phyloP scores from a whole-genome alignment of 2,329 filamentous ascomycete genomes.

The Plenodomus lindquistii region DNA sequence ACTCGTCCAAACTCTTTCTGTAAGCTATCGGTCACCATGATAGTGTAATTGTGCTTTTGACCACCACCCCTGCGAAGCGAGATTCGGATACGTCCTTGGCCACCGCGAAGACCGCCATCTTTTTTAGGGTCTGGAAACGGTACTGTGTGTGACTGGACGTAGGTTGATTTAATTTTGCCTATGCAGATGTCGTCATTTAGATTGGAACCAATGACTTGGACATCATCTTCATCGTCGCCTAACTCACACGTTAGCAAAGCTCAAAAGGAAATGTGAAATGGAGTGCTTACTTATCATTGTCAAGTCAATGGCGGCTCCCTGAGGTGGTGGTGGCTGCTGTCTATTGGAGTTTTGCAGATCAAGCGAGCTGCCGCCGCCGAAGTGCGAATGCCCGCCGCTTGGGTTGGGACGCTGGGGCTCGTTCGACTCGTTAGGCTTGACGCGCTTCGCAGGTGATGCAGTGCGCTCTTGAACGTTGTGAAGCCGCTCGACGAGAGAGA shows the following conservation, averaged over 20 bases:
- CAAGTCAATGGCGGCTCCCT: constrained; percentile 32
- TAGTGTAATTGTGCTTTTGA: constrained; percentile 62
- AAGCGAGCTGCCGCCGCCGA: constrained; percentile 42
- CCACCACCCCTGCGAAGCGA: constrained; percentile 65
- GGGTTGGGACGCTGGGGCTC: constrained; percentile 13
- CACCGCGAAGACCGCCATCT: constrained; percentile 60
- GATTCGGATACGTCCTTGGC: constrained; percentile 72
- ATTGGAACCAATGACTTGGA: constrained; percentile 62
- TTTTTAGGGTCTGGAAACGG: constrained; percentile 70
- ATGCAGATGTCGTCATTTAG: constrained; percentile 77
- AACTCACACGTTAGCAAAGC: constrained; percentile 29
- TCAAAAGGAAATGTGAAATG: background rate
- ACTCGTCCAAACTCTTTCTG: constrained; percentile 75
- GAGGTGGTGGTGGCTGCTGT: constrained; percentile 5
- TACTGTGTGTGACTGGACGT: constrained; percentile 68
- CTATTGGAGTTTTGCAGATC: constrained; percentile 46
- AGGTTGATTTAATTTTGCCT: constrained; percentile 71
- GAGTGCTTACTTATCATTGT: constrained; percentile 41
- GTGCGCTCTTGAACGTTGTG: constrained; percentile 74
- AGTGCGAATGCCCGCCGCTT: constrained; percentile 19
- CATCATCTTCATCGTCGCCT: constrained; percentile 66
- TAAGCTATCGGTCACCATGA: constrained; percentile 74
- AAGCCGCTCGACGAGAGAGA: constrained; percentile 71
- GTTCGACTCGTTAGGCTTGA: constrained; percentile 29
- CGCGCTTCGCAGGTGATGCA: constrained; percentile 52